A percentile compares a stretch with the other conserved stretches of the same genome.
Conservation (phyloP, 1,284 basidiomycete genomes). For the Salmacisia buchloeana region DNA sequence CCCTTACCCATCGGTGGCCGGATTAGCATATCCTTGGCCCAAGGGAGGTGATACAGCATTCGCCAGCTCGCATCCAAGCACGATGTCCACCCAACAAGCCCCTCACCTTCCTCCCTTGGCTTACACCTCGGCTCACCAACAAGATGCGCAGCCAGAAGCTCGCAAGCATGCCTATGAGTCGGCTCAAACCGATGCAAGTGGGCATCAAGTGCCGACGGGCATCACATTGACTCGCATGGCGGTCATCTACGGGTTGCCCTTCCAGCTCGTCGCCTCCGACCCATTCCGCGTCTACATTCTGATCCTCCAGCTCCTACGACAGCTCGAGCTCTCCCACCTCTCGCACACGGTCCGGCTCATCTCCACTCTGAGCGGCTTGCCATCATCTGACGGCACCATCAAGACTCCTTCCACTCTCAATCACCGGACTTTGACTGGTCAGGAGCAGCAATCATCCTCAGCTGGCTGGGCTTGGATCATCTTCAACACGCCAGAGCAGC, state of each 20-base stretch:
- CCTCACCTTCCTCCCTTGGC: too few relatives aligned
- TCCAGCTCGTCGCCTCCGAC: not conserved
- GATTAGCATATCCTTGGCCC: not conserved
- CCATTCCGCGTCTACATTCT: slow-evolving; percentile 3
- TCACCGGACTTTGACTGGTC: too few relatives aligned
- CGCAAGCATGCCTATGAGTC: too few relatives aligned
- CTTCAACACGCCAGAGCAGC: not conserved
- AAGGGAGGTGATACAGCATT: not conserved
- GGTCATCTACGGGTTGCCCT: slow-evolving; percentile 1
- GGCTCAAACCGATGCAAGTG: too few relatives aligned
- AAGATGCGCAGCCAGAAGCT: too few relatives aligned
- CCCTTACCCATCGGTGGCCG: not conserved
- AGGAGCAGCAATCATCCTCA: too few relatives aligned
- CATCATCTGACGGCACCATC: too few relatives aligned
- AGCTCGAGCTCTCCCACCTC: not conserved
- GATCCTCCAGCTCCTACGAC: not conserved
- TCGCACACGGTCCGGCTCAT: slow-evolving; percentile 3
- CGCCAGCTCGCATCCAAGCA: too few relatives aligned
- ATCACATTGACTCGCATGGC: not conserved
- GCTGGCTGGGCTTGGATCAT: slow-evolving; percentile 5
- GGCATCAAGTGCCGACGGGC: not conserved
- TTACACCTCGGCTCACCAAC: too few relatives aligned
- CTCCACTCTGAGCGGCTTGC: not conserved
- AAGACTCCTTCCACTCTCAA: too few relatives aligned
- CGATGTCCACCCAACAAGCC: too few relatives aligned